A percentile compares a stretch with the other conserved stretches of the same genome.
These are phyloP conservation scores for Plectranthus barbatus DNA, from an alignment of 257 asterid species.

Conservation along the genomic window DNA sequence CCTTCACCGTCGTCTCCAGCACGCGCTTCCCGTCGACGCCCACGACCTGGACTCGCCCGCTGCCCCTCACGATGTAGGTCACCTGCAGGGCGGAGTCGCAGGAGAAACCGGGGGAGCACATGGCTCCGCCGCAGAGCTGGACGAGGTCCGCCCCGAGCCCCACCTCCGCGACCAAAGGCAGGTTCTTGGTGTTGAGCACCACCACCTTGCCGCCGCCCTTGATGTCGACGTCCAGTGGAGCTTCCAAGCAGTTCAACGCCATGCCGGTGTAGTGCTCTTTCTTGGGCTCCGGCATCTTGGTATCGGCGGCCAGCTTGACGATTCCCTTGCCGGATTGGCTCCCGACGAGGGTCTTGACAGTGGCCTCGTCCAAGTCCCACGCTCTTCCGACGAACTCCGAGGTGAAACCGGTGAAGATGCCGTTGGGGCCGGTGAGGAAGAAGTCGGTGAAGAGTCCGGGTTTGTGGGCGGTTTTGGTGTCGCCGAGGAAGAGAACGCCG, in stretches of 20 bases:
- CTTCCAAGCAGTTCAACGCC: conserved; percentile 60
- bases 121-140: conserved; percentile 40
- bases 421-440: conserved; percentile 57
- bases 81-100: too few species aligned
- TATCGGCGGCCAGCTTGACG: conserved; percentile 38
- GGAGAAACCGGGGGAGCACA: conserved; percentile 81
- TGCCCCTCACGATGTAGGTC: conserved; percentile 58
- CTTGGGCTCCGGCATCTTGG: conserved; percentile 59
- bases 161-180: too few species aligned
- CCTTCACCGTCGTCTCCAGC: conserved; percentile 46
- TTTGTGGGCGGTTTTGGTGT: conserved; percentile 59
- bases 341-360: conserved; percentile 47
- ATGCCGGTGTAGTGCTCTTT: conserved; percentile 44
- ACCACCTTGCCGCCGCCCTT: too few species aligned
- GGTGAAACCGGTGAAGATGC: conserved; percentile 72
- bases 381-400: conserved; percentile 62
- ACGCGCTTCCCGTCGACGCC: too few species aligned
- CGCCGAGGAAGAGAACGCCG: conserved; percentile 65
- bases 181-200: too few species aligned
- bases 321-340: conserved; percentile 42
- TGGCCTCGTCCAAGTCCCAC: conserved; percentile 52
- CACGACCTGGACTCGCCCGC: conserved; percentile 65
- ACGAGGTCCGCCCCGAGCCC: too few species aligned
- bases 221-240: conserved; percentile 67
- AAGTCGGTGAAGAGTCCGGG: conserved; percentile 60